phyloP scores from a whole-genome alignment of 1,139 yeast species.

The Pneumocystis canis region DNA sequence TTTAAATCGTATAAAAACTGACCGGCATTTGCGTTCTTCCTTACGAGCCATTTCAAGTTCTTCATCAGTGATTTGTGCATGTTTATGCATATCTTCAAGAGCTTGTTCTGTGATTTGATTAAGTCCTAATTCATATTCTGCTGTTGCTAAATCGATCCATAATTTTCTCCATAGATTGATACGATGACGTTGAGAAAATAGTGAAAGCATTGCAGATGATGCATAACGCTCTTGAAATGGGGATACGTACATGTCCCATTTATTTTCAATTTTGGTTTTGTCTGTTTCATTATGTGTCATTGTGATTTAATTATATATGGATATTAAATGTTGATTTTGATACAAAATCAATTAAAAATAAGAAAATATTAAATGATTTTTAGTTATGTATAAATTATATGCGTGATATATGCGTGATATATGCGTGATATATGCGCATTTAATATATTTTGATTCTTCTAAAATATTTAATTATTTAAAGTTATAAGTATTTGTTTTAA shows the following conservation, averaged over 20 bases:
- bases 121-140: constrained; percentile 84
- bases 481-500: no score
- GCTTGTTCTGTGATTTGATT: constrained; percentile 82
- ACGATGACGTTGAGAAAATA: constrained; percentile 85
- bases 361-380: no score
- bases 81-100: constrained; percentile 65
- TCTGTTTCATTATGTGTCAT: no score
- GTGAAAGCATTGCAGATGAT: constrained; percentile 14
- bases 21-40: constrained; percentile 68
- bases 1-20: neutral
- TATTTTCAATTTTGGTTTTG: neutral
- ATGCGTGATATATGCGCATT: no score
- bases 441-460: no score
- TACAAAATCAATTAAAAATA: no score
- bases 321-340: no score
- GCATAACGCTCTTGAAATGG: neutral
- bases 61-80: constrained; percentile 78
- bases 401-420: no score
- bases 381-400: no score
- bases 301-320: no score
- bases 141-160: constrained; percentile 91
- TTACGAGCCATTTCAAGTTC: constrained; percentile 77
- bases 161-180: constrained; percentile 97
- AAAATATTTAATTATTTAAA: no score
- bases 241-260: neutral